A percentile compares a stretch with the other conserved stretches of the same genome.
These are phyloP conservation scores for Epichloe sylvatica DNA, from an alignment of 2,329 filamentous ascomycete species.

Conservation along the genomic window DNA sequence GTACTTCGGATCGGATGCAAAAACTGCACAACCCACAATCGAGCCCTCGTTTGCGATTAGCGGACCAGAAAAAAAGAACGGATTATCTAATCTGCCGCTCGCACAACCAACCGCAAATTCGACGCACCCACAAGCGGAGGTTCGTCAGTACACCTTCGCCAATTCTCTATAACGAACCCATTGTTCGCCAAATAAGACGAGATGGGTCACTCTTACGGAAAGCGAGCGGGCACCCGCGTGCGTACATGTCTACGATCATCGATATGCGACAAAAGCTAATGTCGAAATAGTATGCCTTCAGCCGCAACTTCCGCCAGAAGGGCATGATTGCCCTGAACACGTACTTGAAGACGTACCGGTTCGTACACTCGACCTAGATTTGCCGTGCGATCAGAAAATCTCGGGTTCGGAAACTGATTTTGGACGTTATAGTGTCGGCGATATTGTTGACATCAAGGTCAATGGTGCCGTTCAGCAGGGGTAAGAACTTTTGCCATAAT, in stretches of 20 bases:
- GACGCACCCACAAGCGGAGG: constrained; percentile 18
- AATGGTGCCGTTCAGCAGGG: constrained; percentile 98
- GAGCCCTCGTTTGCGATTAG: constrained; percentile 19
- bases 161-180: constrained; percentile 30
- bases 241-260: constrained; percentile 23
- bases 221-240: constrained; percentile 75
- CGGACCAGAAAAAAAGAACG: constrained; percentile 13
- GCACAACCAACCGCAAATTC: constrained; percentile 27
- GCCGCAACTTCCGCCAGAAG: constrained; percentile 85
- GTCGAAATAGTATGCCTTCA: constrained; percentile 67
- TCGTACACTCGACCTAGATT: constrained; percentile 10
- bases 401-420: constrained; percentile 26
- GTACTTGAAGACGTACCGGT: constrained; percentile 91
- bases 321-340: constrained; percentile 87
- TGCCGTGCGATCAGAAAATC: background rate
- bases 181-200: constrained; percentile 37
- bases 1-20: constrained; percentile 2
- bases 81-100: constrained; percentile 24
- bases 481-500: constrained; percentile 37
- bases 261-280: constrained; percentile 17
- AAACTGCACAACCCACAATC: constrained; percentile 9
- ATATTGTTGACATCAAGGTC: constrained; percentile 97
- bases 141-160: constrained; percentile 21
- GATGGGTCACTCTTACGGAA: constrained; percentile 81
- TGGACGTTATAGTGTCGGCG: constrained; percentile 57